A percentile compares a stretch with the other conserved stretches of the same genome.
phyloP scores from a whole-genome alignment of 768 basidiomycete genomes.

The Phlebiopsis gigantea region DNA sequence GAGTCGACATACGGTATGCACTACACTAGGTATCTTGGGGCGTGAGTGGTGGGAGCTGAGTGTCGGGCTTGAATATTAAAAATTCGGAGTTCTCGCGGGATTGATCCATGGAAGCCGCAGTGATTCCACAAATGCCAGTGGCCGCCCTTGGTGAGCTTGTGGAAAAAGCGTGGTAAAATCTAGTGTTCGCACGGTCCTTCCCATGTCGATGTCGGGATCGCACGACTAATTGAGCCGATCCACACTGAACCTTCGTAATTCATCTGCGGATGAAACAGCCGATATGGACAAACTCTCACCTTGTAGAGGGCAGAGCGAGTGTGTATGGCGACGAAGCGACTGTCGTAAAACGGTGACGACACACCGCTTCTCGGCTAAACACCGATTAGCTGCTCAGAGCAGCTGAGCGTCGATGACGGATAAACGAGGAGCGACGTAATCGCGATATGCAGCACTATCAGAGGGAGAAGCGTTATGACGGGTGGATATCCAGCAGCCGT shows the following conservation, averaged over 20 bases:
- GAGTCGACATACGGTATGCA: neutral
- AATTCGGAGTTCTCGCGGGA: neutral
- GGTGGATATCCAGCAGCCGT: neutral
- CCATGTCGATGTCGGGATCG: neutral
- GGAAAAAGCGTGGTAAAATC: neutral
- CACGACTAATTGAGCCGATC: neutral
- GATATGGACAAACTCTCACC: neutral
- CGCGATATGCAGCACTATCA: neutral
- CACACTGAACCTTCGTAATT: neutral
- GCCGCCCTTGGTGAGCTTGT: neutral
- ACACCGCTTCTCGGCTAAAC: slow-evolving; percentile 5
- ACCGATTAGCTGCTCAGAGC: neutral
- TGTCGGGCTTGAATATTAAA: neutral
- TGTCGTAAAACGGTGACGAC: neutral
- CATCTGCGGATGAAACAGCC: neutral
- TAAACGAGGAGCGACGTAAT: neutral
- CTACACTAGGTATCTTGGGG: neutral
- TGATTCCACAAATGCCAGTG: neutral
- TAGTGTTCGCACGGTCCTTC: slow-evolving; percentile 1
- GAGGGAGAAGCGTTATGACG: neutral
- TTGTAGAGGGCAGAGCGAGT: neutral
- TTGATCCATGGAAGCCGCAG: slow-evolving; percentile 1
- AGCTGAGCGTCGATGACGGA: neutral
- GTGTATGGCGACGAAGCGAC: neutral
- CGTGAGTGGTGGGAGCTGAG: neutral